A percentile compares a stretch with the other conserved stretches of the same genome.
These are phyloP conservation scores for Ambrosiella beaveri DNA, from an alignment of 2,329 filamentous ascomycete species.

Conservation along the genomic window DNA sequence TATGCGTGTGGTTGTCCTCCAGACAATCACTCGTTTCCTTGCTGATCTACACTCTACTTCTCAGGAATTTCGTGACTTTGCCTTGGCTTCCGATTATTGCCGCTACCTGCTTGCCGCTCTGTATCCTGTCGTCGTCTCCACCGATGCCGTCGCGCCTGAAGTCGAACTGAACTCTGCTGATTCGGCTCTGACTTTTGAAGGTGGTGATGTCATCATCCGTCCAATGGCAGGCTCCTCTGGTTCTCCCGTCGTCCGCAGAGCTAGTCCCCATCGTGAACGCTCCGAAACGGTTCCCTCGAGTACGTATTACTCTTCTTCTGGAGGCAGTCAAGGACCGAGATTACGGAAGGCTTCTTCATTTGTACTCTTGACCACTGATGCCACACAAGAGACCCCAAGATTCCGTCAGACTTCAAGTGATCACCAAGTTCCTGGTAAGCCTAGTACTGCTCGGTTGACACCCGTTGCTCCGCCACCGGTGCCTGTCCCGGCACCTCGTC, in stretches of 20 bases:
- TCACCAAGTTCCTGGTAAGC: constrained; percentile 15
- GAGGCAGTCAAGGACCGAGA: constrained; percentile 25
- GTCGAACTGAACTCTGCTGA: constrained; percentile 75
- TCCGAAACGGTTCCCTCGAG: constrained; percentile 25
- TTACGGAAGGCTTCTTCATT: constrained; percentile 78
- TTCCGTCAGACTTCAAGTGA: neutral
- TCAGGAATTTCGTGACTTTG: constrained; percentile 64
- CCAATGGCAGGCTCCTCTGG: constrained; percentile 46
- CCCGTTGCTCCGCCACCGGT: constrained; percentile 31
- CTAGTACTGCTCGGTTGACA: constrained; percentile 45
- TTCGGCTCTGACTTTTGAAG: constrained; percentile 67
- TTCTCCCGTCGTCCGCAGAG: constrained; percentile 48
- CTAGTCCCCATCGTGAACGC: constrained; percentile 32
- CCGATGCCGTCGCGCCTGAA: constrained; percentile 66
- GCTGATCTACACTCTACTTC: constrained; percentile 64
- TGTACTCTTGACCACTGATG: constrained; percentile 57
- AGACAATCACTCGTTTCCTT: constrained; percentile 63
- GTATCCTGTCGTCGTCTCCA: constrained; percentile 76
- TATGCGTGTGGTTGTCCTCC: constrained; percentile 45
- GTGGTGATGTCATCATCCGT: constrained; percentile 67
- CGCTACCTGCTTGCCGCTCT: constrained; percentile 62
- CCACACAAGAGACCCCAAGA: constrained; percentile 24
- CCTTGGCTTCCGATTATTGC: constrained; percentile 62
- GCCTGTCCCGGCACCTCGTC: neutral
- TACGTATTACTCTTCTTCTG: neutral